These are phyloP conservation scores for Tuber magnatum DNA, from an alignment of 495 filamentous ascomycete species.

Conservation along the genomic window DNA sequence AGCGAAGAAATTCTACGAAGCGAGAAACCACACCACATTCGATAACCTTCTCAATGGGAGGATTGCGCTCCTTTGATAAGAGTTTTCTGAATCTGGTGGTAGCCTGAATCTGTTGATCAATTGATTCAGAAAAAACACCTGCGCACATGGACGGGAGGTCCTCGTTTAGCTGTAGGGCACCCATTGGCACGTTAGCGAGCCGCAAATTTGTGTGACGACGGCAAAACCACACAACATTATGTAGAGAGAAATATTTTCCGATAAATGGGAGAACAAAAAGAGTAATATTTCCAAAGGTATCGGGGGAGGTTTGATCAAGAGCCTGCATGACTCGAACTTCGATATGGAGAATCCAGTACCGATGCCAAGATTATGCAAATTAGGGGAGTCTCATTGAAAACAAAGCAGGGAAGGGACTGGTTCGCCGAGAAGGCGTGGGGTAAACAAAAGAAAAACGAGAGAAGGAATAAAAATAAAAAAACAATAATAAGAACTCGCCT, in stretches of 20 bases:
- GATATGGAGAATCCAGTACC: background rate
- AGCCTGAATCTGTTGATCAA: slow-evolving; percentile 96
- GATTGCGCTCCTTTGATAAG: slow-evolving; percentile 96
- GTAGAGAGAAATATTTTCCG: background rate
- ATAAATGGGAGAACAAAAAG: background rate
- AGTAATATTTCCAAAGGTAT: background rate
- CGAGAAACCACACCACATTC: slow-evolving; percentile 96
- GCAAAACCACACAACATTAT: background rate
- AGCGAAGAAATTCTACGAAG: slow-evolving; percentile 97
- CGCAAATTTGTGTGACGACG: background rate
- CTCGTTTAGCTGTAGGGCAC: slow-evolving; percentile 69
- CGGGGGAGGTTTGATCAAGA: background rate
- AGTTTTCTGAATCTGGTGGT: slow-evolving; percentile 99
- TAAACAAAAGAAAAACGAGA: slow-evolving; percentile 21
- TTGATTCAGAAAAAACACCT: slow-evolving; percentile 96
- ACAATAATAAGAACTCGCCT: slow-evolving; percentile 60
- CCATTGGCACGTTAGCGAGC: slow-evolving; percentile 42
- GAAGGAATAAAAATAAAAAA: slow-evolving; percentile 24
- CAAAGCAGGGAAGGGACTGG: background rate
- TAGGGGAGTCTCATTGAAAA: background rate
- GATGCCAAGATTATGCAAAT: background rate
- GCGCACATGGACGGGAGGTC: slow-evolving; percentile 97
- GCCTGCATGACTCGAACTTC: background rate
- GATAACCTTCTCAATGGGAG: slow-evolving; percentile 97
- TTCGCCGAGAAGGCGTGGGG: slow-evolving; percentile 6